Percentiles rank a stretch among this genome's conserved stretches.
phyloP scores from a whole-genome alignment of 2,329 filamentous ascomycete genomes.

The Whalleya microplaca region DNA sequence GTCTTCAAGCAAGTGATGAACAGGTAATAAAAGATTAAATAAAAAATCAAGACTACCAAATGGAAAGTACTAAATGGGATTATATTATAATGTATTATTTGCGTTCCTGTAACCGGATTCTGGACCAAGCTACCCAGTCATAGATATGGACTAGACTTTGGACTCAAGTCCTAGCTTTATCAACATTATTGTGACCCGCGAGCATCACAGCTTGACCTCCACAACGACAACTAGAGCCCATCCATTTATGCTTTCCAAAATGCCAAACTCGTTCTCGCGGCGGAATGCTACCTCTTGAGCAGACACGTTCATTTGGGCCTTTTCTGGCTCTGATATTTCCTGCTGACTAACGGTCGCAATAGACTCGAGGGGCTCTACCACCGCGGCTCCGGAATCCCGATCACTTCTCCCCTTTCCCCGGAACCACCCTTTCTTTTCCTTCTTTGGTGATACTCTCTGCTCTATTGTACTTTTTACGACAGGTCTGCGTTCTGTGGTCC shows the following conservation, averaged over 20 bases:
- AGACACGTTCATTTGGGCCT: conserved; percentile 45
- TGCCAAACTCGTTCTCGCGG: conserved; percentile 53
- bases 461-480: conserved; percentile 37
- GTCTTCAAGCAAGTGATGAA: too few relatives aligned
- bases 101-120: too few relatives aligned
- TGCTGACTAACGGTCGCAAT: neutral
- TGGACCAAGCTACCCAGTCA: too few relatives aligned
- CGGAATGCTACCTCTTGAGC: conserved; percentile 56
- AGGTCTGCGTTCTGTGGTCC: conserved; percentile 7
- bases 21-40: too few relatives aligned
- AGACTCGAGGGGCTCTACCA: conserved; percentile 1
- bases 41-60: too few relatives aligned
- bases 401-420: conserved; percentile 31
- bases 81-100: too few relatives aligned
- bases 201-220: conserved; percentile 24
- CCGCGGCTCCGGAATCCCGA: conserved; percentile 5
- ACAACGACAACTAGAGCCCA: conserved; percentile 54
- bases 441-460: conserved; percentile 33
- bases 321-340: conserved; percentile 20
- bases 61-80: too few relatives aligned
- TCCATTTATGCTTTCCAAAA: conserved; percentile 55
- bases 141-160: too few relatives aligned
- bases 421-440: conserved; percentile 40
- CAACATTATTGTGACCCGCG: too few relatives aligned
- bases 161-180: too few relatives aligned